Percentiles rank a stretch among this genome's conserved stretches.
phyloP scores from a whole-genome alignment of 192 early-diverging fungal species.

The Piromyces sp. region DNA sequence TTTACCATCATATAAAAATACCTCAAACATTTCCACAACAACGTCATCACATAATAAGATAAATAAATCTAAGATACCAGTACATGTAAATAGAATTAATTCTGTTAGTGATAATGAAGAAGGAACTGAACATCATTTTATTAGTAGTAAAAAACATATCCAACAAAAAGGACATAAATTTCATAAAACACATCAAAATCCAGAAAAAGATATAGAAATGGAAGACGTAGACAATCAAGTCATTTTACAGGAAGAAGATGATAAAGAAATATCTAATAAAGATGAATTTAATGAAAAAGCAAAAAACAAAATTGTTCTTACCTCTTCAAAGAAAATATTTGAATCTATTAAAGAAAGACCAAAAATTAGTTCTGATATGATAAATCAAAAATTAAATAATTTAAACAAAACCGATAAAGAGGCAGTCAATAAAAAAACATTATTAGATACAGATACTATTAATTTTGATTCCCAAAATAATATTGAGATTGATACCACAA shows the following conservation, averaged over 20 bases:
- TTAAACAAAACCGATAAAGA: not conserved
- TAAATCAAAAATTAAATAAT: not conserved
- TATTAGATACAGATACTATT: not conserved
- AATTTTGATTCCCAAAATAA: not conserved
- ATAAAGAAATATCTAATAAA: not conserved
- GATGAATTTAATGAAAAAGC: not conserved
- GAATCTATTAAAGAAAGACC: not conserved
- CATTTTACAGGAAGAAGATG: not conserved
- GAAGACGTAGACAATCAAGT: too few species aligned
- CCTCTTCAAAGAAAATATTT: not conserved
- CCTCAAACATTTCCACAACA: not conserved
- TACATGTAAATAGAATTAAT: not conserved
- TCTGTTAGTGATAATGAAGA: too few species aligned
- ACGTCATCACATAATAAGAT: not conserved
- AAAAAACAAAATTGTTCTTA: not conserved
- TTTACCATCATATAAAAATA: not conserved
- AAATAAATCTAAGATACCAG: not conserved
- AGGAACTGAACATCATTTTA: not conserved
- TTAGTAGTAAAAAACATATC: not conserved
- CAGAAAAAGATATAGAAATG: too few species aligned
- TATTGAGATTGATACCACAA: not conserved
- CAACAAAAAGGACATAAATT: too few species aligned
- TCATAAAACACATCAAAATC: too few species aligned
- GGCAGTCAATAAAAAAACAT: not conserved
- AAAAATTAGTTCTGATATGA: not conserved